These are phyloP conservation scores for Colletotrichum sp. DNA, from an alignment of 2,329 filamentous ascomycete genomes.

Conservation along the genomic window DNA sequence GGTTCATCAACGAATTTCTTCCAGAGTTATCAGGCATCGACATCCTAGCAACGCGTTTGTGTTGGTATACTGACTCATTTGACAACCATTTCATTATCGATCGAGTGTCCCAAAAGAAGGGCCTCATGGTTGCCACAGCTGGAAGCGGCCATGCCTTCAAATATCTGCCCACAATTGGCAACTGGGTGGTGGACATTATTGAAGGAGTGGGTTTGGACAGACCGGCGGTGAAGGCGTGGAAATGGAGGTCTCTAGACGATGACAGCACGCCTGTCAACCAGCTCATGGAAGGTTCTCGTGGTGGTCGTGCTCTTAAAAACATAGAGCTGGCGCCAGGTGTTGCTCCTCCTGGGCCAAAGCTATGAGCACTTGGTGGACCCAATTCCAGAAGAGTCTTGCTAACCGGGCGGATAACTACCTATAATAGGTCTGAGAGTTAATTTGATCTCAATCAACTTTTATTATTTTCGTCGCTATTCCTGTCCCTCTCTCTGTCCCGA, in stretches of 20 bases:
- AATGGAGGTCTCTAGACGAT: conserved; percentile 13
- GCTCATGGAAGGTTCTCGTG: not conserved
- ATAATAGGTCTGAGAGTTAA: too few relatives aligned
- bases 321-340: not conserved
- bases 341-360: not conserved
- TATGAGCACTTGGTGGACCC: not conserved
- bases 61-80: conserved; percentile 62
- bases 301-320: not conserved
- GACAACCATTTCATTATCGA: conserved; percentile 60
- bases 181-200: conserved; percentile 55
- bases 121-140: conserved; percentile 64
- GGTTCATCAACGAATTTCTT: conserved; percentile 43
- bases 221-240: conserved; percentile 24
- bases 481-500: too few relatives aligned
- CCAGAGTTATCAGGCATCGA: conserved; percentile 45
- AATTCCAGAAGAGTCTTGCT: not conserved
- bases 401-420: too few relatives aligned
- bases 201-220: conserved; percentile 37
- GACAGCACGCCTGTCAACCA: not conserved
- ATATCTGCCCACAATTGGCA: conserved; percentile 63
- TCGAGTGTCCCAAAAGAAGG: conserved; percentile 24
- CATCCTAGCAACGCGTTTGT: conserved; percentile 47
- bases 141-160: conserved; percentile 69
- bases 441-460: too few relatives aligned
- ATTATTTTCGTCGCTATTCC: too few relatives aligned